Percentiles rank a stretch among this genome's conserved stretches.
Evolutionary conservation across 2,329 filamentous ascomycete species (phyloP).

Genomic region (Calonectria hongkongensis): DNA sequence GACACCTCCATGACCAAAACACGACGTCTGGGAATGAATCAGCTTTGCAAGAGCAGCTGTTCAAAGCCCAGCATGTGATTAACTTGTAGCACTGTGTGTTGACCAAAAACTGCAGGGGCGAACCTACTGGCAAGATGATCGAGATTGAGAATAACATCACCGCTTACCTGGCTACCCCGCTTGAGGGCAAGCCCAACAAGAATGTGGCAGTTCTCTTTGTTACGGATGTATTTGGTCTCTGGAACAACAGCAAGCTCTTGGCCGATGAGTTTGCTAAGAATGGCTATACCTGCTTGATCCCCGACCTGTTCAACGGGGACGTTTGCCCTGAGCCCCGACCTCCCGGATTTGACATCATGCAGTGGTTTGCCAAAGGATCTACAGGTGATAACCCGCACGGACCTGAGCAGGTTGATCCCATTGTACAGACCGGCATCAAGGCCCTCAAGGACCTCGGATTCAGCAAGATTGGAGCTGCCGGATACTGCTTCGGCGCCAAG

Average conservation of each 20-base stretch:
- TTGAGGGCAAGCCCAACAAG: slow-evolving; percentile 53
- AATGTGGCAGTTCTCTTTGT: slow-evolving; percentile 60
- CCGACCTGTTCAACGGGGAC: slow-evolving; percentile 64
- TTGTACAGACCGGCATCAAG: slow-evolving; percentile 67
- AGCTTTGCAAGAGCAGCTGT: background rate
- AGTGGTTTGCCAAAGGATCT: slow-evolving; percentile 63
- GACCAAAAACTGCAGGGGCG: slow-evolving; percentile 61
- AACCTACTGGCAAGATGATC: slow-evolving; percentile 66
- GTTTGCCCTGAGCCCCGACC: slow-evolving; percentile 45
- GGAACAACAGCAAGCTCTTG: slow-evolving; percentile 63
- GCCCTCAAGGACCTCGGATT: slow-evolving; percentile 66
- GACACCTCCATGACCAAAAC: background rate
- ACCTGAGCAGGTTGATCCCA: slow-evolving; percentile 57
- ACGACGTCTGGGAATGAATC: background rate
- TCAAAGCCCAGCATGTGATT: background rate
- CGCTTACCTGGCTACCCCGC: slow-evolving; percentile 70
- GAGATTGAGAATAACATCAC: slow-evolving; percentile 67
- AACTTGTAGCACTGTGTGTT: background rate
- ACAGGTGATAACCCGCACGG: slow-evolving; percentile 68
- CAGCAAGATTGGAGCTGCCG: slow-evolving; percentile 6
- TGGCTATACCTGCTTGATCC: slow-evolving; percentile 62
- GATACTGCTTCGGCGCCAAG: slow-evolving; percentile 19
- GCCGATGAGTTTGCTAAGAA: slow-evolving; percentile 63
- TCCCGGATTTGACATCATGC: slow-evolving; percentile 55
- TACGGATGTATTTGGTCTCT: slow-evolving; percentile 62